A percentile compares a stretch with the other conserved stretches of the same genome.
These are phyloP conservation scores for Castanea mollissima DNA, from an alignment of 306 rosid genomes.

Conservation along the genomic window DNA sequence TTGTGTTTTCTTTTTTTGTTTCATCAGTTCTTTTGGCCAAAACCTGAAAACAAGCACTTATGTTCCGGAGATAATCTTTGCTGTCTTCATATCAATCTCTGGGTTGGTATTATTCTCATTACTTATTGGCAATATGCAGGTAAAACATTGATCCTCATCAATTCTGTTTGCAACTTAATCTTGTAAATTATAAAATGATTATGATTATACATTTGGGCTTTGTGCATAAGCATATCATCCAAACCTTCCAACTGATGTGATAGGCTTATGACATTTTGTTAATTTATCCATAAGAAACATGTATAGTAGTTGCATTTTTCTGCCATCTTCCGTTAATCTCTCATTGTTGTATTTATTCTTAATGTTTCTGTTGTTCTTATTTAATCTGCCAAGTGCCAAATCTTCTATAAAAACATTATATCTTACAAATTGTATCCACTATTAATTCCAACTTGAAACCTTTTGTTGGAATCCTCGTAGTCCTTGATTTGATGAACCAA, in stretches of 20 bases:
- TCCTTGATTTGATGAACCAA: not conserved
- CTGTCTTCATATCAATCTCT: conserved; percentile 53
- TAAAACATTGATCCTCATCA: conserved; percentile 19
- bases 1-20: not conserved
- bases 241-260: too few relatives aligned
- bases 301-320: not conserved
- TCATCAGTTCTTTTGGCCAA: conserved; percentile 76
- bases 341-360: not conserved
- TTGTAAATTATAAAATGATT: not conserved
- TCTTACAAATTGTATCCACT: not conserved
- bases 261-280: not conserved
- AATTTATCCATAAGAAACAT: not conserved
- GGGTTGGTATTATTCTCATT: conserved; percentile 77
- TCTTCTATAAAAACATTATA: not conserved
- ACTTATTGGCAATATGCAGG: conserved; percentile 97
- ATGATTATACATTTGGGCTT: not conserved
- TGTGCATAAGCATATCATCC: not conserved
- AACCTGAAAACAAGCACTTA: conserved; percentile 65
- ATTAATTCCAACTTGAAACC: not conserved
- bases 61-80: conserved; percentile 58
- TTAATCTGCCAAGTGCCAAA: not conserved
- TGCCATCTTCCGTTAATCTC: not conserved
- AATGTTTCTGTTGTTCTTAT: not conserved
- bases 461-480: not conserved
- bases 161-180: not conserved